These are phyloP conservation scores for Umbilicus rupestris DNA, from an alignment of 164 flowering plant genomes.

Conservation along the genomic window DNA sequence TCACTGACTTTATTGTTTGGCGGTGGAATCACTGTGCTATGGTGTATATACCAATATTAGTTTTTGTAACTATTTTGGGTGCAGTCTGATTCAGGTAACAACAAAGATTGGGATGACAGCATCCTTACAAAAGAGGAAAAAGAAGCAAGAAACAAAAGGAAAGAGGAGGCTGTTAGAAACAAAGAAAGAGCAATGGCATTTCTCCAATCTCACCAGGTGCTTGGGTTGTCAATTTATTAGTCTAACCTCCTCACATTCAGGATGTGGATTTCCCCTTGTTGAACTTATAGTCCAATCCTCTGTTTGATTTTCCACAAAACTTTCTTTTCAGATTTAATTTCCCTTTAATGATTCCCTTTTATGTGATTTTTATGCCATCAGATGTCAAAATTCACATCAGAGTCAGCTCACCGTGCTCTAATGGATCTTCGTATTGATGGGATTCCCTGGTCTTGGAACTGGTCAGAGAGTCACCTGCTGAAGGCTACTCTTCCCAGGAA, in stretches of 20 bases:
- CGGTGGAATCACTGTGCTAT: too few relatives aligned
- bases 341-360: not conserved
- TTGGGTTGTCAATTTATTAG: not conserved
- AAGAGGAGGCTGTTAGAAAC: slow-evolving; percentile 8
- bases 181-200: slow-evolving; percentile 10
- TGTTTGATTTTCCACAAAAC: not conserved
- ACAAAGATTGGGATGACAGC: slow-evolving; percentile 6
- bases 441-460: slow-evolving; percentile 6
- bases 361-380: not conserved
- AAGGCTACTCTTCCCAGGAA: not conserved
- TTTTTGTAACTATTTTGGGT: not conserved
- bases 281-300: not conserved
- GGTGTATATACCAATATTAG: not conserved
- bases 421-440: slow-evolving; percentile 7
- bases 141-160: slow-evolving; percentile 5
- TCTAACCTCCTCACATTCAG: not conserved
- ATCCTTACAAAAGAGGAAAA: slow-evolving; percentile 8
- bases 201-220: slow-evolving; percentile 2
- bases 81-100: slow-evolving; percentile 7
- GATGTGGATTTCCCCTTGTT: not conserved
- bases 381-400: not conserved
- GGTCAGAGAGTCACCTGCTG: slow-evolving; percentile 3
- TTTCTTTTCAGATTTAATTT: not conserved
- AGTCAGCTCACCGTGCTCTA: not conserved
- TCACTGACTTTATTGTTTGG: not conserved